These are phyloP conservation scores for Volvox carteri DNA, from an alignment of 163 green algal species.

Conservation along the genomic window DNA sequence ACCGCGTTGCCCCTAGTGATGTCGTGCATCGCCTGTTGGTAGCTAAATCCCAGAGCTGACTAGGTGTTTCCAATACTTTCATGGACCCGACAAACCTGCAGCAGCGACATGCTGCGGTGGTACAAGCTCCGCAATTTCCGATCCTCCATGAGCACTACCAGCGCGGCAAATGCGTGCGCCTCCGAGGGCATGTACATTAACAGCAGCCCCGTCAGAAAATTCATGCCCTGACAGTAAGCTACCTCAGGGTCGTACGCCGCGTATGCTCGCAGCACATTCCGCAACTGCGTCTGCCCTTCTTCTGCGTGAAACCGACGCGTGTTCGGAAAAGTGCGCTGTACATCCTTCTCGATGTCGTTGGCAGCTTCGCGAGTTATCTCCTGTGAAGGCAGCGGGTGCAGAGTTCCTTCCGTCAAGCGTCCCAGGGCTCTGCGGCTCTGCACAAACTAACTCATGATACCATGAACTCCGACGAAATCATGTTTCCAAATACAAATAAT, in stretches of 20 bases:
- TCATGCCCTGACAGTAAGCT: conserved; percentile 82
- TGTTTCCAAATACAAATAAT: neutral
- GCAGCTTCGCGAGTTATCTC: conserved; percentile 33
- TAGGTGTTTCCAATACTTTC: too few species aligned
- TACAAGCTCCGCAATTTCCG: conserved; percentile 76
- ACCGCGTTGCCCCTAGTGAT: too few species aligned
- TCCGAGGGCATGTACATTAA: conserved; percentile 73
- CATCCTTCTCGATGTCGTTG: conserved; percentile 51
- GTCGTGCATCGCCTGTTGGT: too few species aligned
- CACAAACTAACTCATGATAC: too few species aligned
- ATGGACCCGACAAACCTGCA: conserved; percentile 78
- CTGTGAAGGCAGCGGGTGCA: neutral
- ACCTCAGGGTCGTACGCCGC: conserved; percentile 70
- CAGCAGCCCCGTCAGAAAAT: conserved; percentile 77
- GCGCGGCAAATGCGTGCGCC: conserved; percentile 73
- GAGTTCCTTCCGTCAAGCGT: conserved; percentile 14
- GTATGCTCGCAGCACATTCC: conserved; percentile 71
- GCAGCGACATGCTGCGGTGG: conserved; percentile 70
- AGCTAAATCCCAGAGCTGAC: too few species aligned
- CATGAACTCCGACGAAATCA: too few species aligned
- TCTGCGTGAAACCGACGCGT: conserved; percentile 57
- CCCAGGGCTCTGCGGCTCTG: neutral
- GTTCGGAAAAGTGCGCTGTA: conserved; percentile 49
- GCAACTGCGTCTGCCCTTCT: conserved; percentile 69
- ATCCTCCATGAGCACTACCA: conserved; percentile 82